Evolutionary conservation across 495 filamentous ascomycete species (phyloP), one percentile per base, ranked within the genome.

Genomic region (Neurospora tetrasperma): DNA sequence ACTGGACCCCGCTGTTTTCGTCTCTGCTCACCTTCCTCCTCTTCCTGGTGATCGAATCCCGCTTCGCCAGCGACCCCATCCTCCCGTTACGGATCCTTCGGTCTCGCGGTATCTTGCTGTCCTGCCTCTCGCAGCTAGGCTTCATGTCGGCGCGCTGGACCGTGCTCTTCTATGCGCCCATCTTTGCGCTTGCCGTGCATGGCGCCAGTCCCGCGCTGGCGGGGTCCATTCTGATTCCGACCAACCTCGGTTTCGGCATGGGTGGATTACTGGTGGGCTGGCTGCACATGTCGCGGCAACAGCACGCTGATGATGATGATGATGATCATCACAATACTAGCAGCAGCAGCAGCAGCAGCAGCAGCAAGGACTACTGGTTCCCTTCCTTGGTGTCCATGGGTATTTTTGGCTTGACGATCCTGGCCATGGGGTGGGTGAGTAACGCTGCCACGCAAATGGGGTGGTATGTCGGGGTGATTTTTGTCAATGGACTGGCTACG

Each of bases 91-190:
- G 82, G 5, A 82, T 94, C 11, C 84, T 94, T 44, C 82, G 82
- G 43, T 89, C 88, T 69, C 87, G 90, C 18, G 89, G 88, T 40
- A 88, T 90, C 2, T 80, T 93, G 2, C 77, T 93, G 12, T 90
- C 89, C 11, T 94, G 91, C 75, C 69, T 93, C 18, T 84, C 89
- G 1, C 91, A 91, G 46, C 83, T 92, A 0, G 86, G 88, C 39
- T 86, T 92, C 76, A 94, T 94, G 91, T 88, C 91, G 80, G 85
- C 90, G 6, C 89, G 92, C 48, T 94, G 91, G 91, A 82, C 84
- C 5, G 85, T 94, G n/a, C 82, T 95, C 8, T 94, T 93, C 80
- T 94, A 91, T 82, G 85, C 89, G 0, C 92, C 92, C 0, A 87
- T 91, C 40, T 93, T 92, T 75, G 88, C 90, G 7, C 87, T 94